Evolutionary conservation across 495 filamentous ascomycete species (phyloP), one percentile per base, ranked within the genome.

Genomic region (Cercophora sp.): DNA sequence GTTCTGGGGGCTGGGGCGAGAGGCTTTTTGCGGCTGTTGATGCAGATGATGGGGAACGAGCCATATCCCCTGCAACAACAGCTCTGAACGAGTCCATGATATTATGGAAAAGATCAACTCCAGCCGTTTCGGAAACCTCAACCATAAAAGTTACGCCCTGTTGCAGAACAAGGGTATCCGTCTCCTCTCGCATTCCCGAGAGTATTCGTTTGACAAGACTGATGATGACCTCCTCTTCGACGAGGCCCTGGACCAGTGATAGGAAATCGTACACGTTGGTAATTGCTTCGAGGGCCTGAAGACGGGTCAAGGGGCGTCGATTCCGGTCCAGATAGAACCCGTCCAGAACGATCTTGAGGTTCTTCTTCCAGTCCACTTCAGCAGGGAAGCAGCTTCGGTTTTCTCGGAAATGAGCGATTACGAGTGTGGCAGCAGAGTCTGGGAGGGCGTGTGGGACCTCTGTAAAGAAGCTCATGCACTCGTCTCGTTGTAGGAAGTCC

Each of bases 311-410:
- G 1, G 84, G 77, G 20, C 82, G 75, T 41, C 89, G 82, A 44
- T 64, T 75, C 10, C 72, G 76, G 56, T 86, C 77, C 29, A 76
- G 78, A 45, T 91, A 80, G 56, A 96, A 85, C 9, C 79, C 74
- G 22, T 80, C 72, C 42, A 90, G 70, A 1, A 93, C 69, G 6
- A 76, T 69, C 20, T 68, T 76, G 20, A 84, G 78, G 54, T 88
- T 84, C 4, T 70, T 68, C 25, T 85, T 71, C 85, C 88, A 96
- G 8, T 79, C 65, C 11, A 70, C 64, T 61, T 83, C 83, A 4
- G 84, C 88, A 20, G 88, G 89, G 51, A 83, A 85, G 55, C 86
- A 88, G 48, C 83, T 83, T 23, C 80, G 71, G 48, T 80, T 78
- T 53, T 84, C 75, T 24, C 70, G 70, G 52, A 81, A 83, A 54